Percentiles rank a stretch among this genome's conserved stretches.
These are phyloP conservation scores for Conoideocrella luteorostrata DNA, from an alignment of 2,329 filamentous ascomycete species.

Conservation along the genomic window DNA sequence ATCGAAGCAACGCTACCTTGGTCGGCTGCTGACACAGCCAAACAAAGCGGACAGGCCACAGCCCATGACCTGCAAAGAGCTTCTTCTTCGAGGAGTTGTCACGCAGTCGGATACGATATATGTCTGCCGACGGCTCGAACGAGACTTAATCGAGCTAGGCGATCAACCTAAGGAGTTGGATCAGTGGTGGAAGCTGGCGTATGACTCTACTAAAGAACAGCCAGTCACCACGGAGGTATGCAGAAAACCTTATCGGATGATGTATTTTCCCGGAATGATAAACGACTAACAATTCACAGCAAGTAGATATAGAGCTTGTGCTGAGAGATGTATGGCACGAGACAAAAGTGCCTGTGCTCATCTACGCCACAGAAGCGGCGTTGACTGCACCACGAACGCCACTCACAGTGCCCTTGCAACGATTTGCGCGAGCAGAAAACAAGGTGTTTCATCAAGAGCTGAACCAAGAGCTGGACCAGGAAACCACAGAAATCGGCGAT, in stretches of 20 bases:
- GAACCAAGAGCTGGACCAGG: constrained; percentile 36
- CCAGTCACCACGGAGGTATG: constrained; percentile 45
- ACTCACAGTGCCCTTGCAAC: constrained; percentile 33
- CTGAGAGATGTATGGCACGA: constrained; percentile 41
- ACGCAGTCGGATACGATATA: constrained; percentile 42
- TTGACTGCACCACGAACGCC: constrained; percentile 27
- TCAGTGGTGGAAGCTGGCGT: constrained; percentile 52
- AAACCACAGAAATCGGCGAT: constrained; percentile 19
- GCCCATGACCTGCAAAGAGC: constrained; percentile 38
- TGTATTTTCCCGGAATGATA: background rate
- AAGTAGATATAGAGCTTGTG: constrained; percentile 38
- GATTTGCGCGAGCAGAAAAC: constrained; percentile 47
- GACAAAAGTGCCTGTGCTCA: constrained; percentile 39
- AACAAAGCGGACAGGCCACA: constrained; percentile 28
- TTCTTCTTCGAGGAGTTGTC: constrained; percentile 45
- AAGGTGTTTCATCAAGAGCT: constrained; percentile 45
- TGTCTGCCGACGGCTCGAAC: constrained; percentile 38
- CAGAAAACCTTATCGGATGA: background rate
- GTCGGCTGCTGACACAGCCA: constrained; percentile 32
- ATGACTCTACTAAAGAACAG: constrained; percentile 28
- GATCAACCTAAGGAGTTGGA: constrained; percentile 28
- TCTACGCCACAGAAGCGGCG: constrained; percentile 49
- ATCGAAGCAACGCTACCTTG: constrained; percentile 31
- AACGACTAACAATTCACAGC: constrained; percentile 27
- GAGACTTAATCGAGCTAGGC: constrained; percentile 36